Conservation (phyloP, 2,329 filamentous ascomycete species). For the Fusarium mundagurra region DNA sequence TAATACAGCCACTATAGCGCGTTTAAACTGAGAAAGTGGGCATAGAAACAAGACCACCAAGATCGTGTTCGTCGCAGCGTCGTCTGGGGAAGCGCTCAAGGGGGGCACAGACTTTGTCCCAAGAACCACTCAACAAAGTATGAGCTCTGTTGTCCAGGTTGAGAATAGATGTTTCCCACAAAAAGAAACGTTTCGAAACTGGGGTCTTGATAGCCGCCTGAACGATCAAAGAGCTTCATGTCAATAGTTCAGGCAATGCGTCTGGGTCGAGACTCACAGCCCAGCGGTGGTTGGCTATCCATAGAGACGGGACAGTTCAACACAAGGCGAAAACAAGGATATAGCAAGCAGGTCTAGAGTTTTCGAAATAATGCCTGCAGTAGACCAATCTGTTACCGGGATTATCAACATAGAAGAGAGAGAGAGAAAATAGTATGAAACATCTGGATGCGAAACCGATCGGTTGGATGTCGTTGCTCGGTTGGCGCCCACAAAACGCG, state of each 20-base stretch:
- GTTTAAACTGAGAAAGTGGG: slow-evolving; percentile 1
- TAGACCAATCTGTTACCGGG: not conserved
- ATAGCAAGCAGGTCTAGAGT: not conserved
- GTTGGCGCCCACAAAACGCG: slow-evolving; percentile 25
- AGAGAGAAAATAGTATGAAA: slow-evolving; percentile 14
- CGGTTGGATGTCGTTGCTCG: slow-evolving; percentile 33
- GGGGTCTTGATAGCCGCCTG: slow-evolving; percentile 36
- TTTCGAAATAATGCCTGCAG: slow-evolving; percentile 3
- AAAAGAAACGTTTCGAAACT: slow-evolving; percentile 29
- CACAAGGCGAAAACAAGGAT: slow-evolving; percentile 7
- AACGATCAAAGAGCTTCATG: slow-evolving; percentile 20
- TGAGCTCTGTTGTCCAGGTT: not conserved
- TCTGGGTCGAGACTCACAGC: slow-evolving; percentile 19
- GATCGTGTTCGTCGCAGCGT: slow-evolving; percentile 6
- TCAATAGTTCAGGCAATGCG: slow-evolving; percentile 1
- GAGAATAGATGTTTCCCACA: slow-evolving; percentile 2
- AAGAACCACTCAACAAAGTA: slow-evolving; percentile 5
- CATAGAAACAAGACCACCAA: slow-evolving; percentile 5
- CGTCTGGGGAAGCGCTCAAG: slow-evolving; percentile 35
- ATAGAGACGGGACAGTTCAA: not conserved
- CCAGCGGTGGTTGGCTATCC: slow-evolving; percentile 16
- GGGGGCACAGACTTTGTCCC: slow-evolving; percentile 6
- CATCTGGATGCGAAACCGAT: not conserved
- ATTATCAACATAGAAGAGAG: not conserved
- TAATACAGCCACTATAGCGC: slow-evolving; percentile 14